Evolutionary conservation across 2,329 filamentous ascomycete genomes (phyloP), one percentile per base, ranked within the genome.

Genomic region (Ophiostoma sp.): DNA sequence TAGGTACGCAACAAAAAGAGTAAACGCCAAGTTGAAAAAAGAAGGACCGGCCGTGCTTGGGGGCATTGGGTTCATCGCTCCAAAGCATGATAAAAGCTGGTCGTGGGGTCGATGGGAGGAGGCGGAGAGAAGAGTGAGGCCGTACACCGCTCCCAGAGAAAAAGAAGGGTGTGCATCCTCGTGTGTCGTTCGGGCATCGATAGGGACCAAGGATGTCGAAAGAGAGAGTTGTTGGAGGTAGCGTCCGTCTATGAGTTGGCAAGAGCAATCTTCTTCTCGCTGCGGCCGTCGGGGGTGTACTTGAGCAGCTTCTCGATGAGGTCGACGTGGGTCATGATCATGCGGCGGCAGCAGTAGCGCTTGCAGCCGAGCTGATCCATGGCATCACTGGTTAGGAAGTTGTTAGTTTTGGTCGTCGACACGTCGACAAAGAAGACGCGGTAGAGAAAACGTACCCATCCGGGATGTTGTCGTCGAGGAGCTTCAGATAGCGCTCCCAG

Each of bases 251-350:
- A 77, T 64, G 75, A 74, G 74, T 78, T 76, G 52, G 74, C 73
- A 3, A 78, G 74, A 19, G 75, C 81, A 76, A 85, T 84, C 83
- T 90, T 90, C 85, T 89, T 89, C 80, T 88, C 86, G 82, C 88
- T 88, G 79, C 88, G 87, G 73, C 88, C 88, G 75, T 90, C 88
- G 68, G 88, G 88, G 2, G 88, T 90, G 79, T 90, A 97, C 93
- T 95, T 93, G 77, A 99, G 90, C 69, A 99, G 90, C 85, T 99
- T 99, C 87, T 99, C 96, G 79, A 99, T 98, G 75, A 99, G 87
- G 82, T 99, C 96, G 79, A 99, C 96, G 84, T 99, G 96, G 74
- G 96, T 99, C 93, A 99, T 98, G 83, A 99, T 91, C 96, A 99
- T 99, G 80, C 96, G 92, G 78, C 96, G 93, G 86, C 96, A 99